These are phyloP conservation scores for Arabis hirsuta DNA, from an alignment of 345 rosid species.

Conservation along the genomic window DNA sequence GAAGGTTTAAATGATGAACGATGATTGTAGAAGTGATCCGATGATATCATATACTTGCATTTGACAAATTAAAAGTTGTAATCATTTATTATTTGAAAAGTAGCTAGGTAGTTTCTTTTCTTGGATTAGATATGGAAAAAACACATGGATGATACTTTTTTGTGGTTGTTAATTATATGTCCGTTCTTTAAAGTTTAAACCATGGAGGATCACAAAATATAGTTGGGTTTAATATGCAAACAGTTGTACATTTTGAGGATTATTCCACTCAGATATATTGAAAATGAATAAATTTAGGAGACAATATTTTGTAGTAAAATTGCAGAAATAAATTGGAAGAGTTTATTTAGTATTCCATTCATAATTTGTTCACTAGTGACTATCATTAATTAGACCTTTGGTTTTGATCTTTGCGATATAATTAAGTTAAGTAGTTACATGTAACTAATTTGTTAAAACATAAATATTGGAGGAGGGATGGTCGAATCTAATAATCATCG, in stretches of 20 bases:
- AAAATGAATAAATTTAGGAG: too few relatives aligned
- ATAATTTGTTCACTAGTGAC: too few relatives aligned
- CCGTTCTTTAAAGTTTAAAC: slow-evolving; percentile 1
- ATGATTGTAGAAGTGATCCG: slow-evolving; percentile 30
- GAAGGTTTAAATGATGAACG: slow-evolving; percentile 41
- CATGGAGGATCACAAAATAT: neutral
- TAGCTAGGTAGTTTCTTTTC: slow-evolving; percentile 9
- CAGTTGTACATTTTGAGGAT: too few relatives aligned
- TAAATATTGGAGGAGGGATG: neutral
- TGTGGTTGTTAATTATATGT: neutral
- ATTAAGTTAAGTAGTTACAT: neutral
- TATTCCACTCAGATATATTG: too few relatives aligned
- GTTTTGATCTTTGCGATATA: neutral
- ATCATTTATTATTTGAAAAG: slow-evolving; percentile 10
- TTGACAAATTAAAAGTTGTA: slow-evolving; percentile 19
- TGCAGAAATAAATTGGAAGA: too few relatives aligned
- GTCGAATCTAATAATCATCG: neutral
- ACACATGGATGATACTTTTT: slow-evolving; percentile 1
- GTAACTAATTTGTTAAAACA: too few relatives aligned
- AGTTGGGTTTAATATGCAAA: neutral
- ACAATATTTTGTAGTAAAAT: too few relatives aligned
- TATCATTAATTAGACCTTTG: too few relatives aligned
- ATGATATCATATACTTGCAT: slow-evolving; percentile 9
- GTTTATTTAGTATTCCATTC: too few relatives aligned
- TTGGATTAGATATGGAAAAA: slow-evolving; percentile 4